A percentile compares a stretch with the other conserved stretches of the same genome.
These are phyloP conservation scores for Zoysia matrella DNA, from an alignment of 202 grass and related monocot genomes.

Conservation along the genomic window DNA sequence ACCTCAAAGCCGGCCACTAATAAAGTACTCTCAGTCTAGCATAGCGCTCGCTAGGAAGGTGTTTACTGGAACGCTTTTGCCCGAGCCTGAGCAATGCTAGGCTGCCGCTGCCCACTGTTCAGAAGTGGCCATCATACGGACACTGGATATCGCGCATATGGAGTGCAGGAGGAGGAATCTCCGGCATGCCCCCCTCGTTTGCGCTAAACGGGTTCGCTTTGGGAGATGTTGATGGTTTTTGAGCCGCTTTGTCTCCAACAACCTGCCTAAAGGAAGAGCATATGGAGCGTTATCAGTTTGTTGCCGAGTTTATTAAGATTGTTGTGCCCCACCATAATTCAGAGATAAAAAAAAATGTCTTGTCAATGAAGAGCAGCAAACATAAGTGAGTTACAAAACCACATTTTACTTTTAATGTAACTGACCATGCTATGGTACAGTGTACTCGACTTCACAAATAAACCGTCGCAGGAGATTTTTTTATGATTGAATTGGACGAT, in stretches of 20 bases:
- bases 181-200: constrained; percentile 15
- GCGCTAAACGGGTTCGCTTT: constrained; percentile 25
- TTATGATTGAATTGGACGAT: too few species aligned
- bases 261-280: constrained; percentile 37
- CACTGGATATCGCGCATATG: neutral
- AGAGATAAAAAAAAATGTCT: neutral
- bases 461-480: too few species aligned
- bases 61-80: neutral
- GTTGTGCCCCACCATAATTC: neutral
- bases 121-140: neutral
- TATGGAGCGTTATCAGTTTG: constrained; percentile 9
- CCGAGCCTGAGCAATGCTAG: neutral
- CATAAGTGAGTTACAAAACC: neutral
- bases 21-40: neutral
- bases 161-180: neutral
- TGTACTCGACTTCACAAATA: too few species aligned
- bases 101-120: neutral
- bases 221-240: constrained; percentile 47
- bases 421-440: too few species aligned
- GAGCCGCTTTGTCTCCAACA: constrained; percentile 37
- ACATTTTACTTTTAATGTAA: neutral
- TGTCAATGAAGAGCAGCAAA: neutral
- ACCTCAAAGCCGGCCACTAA: neutral
- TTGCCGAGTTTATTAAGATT: neutral
- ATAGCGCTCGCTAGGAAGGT: neutral